A percentile compares a stretch with the other conserved stretches of the same genome.
phyloP scores from a whole-genome alignment of 257 asterid genomes.

The Nicotiana tabacum region DNA sequence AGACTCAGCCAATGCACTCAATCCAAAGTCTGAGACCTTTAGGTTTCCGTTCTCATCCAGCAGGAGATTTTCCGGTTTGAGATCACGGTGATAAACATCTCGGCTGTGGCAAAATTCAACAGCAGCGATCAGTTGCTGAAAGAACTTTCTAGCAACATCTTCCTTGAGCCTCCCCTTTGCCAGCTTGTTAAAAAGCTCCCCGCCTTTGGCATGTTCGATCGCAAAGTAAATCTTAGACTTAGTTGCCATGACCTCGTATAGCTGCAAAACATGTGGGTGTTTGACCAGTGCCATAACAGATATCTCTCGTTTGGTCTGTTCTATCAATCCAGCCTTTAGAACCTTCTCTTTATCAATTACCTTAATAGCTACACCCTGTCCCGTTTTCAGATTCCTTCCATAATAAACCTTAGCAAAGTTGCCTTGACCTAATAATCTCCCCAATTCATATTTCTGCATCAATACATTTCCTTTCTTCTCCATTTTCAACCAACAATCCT shows the following conservation, averaged over 20 bases:
- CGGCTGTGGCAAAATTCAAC: slow-evolving; percentile 57
- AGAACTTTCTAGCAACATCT: slow-evolving; percentile 51
- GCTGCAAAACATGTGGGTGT: slow-evolving; percentile 50
- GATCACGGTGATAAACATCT: slow-evolving; percentile 76
- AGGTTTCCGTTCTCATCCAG: slow-evolving; percentile 59
- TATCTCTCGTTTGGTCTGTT: slow-evolving; percentile 75
- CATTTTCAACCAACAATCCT: slow-evolving; percentile 27
- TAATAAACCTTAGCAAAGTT: slow-evolving; percentile 74
- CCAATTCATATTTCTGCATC: slow-evolving; percentile 72
- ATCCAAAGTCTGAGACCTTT: slow-evolving; percentile 75
- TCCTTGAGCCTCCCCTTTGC: slow-evolving; percentile 63
- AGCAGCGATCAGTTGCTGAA: slow-evolving; percentile 62
- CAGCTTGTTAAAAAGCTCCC: slow-evolving; percentile 71
- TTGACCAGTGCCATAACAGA: slow-evolving; percentile 60
- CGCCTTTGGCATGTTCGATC: slow-evolving; percentile 78
- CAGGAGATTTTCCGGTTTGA: slow-evolving; percentile 71
- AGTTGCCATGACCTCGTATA: slow-evolving; percentile 76
- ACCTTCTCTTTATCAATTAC: slow-evolving; percentile 72
- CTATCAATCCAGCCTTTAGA: slow-evolving; percentile 47
- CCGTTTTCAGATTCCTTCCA: slow-evolving; percentile 55
- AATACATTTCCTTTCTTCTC: slow-evolving; percentile 47
- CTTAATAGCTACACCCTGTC: slow-evolving; percentile 72
- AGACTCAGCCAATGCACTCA: slow-evolving; percentile 57
- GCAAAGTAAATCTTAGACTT: slow-evolving; percentile 65
- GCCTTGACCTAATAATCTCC: slow-evolving; percentile 82